Evolutionary conservation across 2,329 filamentous ascomycete species (phyloP).

Genomic region (Diaporthe caulivora): DNA sequence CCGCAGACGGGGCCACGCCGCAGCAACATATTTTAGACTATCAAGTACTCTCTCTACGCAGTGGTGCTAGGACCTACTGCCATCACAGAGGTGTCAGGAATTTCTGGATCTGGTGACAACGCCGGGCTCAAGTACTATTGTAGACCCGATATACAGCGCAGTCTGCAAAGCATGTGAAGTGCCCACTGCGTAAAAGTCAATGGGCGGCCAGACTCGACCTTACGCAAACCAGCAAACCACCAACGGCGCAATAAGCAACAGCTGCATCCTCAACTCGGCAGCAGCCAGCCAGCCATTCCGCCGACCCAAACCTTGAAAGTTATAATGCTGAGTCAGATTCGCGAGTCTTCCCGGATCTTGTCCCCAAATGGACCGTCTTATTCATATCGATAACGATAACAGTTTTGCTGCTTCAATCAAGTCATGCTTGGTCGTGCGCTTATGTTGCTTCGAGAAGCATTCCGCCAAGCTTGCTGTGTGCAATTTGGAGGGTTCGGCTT

Average conservation of each 20-base stretch:
- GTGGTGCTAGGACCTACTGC: background rate
- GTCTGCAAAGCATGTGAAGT: background rate
- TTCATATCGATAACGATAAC: constrained; percentile 13
- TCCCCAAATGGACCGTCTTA: background rate
- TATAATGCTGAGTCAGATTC: constrained; percentile 16
- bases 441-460: constrained; percentile 10
- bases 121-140: background rate
- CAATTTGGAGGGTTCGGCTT: background rate
- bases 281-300: background rate
- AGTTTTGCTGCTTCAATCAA: background rate
- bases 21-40: background rate
- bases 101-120: background rate
- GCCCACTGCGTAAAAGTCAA: constrained; percentile 13
- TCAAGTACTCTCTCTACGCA: too few species aligned
- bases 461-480: background rate
- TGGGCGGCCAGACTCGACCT: constrained; percentile 22
- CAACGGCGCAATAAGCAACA: constrained; percentile 15
- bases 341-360: background rate
- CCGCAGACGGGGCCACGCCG: constrained; percentile 3
- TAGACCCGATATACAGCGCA: background rate
- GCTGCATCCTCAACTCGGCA: constrained; percentile 17
- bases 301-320: background rate
- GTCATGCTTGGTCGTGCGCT: background rate
- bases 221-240: constrained; percentile 20
- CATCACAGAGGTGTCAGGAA: background rate